Percentiles rank a stretch among this genome's conserved stretches.
Evolutionary conservation across 768 basidiomycete genomes (phyloP).

Genomic region (Porphyrellus cyaneotinctus): DNA sequence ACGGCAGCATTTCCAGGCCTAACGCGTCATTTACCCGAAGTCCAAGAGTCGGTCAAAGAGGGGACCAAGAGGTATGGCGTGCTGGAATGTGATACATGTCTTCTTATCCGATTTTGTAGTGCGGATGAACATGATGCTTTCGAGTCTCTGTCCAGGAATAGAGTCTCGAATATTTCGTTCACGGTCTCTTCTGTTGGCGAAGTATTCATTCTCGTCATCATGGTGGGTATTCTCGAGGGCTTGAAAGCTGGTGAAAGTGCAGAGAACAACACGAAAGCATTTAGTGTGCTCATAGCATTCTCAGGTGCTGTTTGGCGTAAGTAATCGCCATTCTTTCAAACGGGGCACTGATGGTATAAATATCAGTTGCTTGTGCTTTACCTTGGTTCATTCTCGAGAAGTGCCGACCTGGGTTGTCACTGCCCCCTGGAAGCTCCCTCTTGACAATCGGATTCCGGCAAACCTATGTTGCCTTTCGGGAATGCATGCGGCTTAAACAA

Average conservation of each 20-base stretch:
- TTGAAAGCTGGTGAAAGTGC: conserved; percentile 56
- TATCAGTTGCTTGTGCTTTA: conserved; percentile 56
- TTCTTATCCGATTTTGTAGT: conserved; percentile 21
- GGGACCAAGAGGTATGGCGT: conserved; percentile 46
- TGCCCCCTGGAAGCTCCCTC: conserved; percentile 53
- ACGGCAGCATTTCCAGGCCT: conserved; percentile 79
- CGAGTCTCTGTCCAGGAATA: conserved; percentile 65
- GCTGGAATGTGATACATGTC: neutral
- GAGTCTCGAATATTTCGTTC: conserved; percentile 74
- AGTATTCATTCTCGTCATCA: conserved; percentile 62
- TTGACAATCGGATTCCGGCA: conserved; percentile 68
- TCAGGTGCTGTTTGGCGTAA: conserved; percentile 71
- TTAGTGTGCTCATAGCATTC: conserved; percentile 76
- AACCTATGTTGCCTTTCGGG: conserved; percentile 54
- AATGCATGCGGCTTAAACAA: conserved; percentile 66
- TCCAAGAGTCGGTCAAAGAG: conserved; percentile 47
- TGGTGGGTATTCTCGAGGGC: conserved; percentile 72
- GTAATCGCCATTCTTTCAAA: conserved; percentile 18
- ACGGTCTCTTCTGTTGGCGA: conserved; percentile 67
- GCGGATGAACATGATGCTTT: conserved; percentile 48
- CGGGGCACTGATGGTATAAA: neutral
- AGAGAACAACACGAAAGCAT: conserved; percentile 70
- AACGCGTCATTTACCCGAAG: conserved; percentile 64
- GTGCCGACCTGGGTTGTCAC: conserved; percentile 56
- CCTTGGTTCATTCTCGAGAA: conserved; percentile 76